A percentile compares a stretch with the other conserved stretches of the same genome.
Evolutionary conservation across 345 rosid genomes (phyloP).

Genomic region (Eucalyptus paniculata): DNA sequence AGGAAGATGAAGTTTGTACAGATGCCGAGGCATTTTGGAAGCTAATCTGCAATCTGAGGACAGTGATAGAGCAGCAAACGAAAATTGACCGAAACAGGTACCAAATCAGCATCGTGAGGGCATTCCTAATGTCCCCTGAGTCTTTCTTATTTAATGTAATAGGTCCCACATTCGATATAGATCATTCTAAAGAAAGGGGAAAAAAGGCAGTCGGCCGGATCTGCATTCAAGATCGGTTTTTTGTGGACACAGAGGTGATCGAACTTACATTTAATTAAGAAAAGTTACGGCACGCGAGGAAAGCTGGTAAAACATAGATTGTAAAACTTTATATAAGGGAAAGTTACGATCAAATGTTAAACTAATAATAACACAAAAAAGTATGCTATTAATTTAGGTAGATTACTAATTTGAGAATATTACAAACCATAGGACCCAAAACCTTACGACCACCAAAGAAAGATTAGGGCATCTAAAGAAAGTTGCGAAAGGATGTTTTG

Average conservation of each 20-base stretch:
- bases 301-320: neutral
- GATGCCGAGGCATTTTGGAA: neutral
- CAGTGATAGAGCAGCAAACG: neutral
- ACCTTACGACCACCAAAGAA: neutral
- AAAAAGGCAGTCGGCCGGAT: neutral
- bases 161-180: neutral
- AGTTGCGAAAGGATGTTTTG: neutral
- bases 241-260: neutral
- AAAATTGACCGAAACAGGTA: neutral
- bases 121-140: neutral
- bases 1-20: neutral
- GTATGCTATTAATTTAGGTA: too few species aligned
- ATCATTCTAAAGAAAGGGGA: neutral
- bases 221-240: neutral
- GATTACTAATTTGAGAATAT: too few species aligned
- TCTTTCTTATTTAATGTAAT: neutral
- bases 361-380: neutral
- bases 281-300: neutral
- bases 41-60: neutral
- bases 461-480: neutral
- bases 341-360: too few species aligned
- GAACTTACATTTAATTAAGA: neutral
- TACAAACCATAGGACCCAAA: neutral
- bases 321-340: neutral
- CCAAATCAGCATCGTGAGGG: neutral